These are phyloP conservation scores for Trametes pubescens DNA, from an alignment of 1,284 basidiomycete species.

Conservation along the genomic window DNA sequence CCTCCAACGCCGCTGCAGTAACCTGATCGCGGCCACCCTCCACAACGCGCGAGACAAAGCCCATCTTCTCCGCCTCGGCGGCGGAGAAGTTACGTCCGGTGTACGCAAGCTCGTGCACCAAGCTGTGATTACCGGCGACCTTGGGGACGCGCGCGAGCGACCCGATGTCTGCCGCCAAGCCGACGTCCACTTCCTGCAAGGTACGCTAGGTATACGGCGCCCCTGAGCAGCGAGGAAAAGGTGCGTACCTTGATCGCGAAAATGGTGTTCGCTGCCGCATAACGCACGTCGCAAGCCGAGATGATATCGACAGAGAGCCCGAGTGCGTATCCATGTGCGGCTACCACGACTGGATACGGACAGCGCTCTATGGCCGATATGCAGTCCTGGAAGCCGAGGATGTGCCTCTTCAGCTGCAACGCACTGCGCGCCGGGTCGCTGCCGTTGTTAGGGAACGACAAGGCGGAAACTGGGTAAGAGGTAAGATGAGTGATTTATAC, in stretches of 20 bases:
- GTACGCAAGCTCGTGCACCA: slow-evolving; percentile 83
- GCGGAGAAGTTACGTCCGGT: slow-evolving; percentile 80
- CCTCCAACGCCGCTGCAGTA: slow-evolving; percentile 65
- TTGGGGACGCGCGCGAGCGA: slow-evolving; percentile 89
- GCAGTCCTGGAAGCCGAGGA: slow-evolving; percentile 78
- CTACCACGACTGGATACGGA: slow-evolving; percentile 86
- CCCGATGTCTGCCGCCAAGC: slow-evolving; percentile 91
- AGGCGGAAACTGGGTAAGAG: slow-evolving; percentile 38
- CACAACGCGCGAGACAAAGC: slow-evolving; percentile 82
- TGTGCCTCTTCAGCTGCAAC: slow-evolving; percentile 54
- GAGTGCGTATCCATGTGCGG: slow-evolving; percentile 79
- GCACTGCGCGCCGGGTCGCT: slow-evolving; percentile 58
- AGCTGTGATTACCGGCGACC: slow-evolving; percentile 80
- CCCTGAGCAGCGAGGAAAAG: background rate
- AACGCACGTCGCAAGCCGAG: slow-evolving; percentile 84
- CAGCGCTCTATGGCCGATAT: slow-evolving; percentile 78
- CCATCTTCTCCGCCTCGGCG: slow-evolving; percentile 75
- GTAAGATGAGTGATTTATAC: background rate
- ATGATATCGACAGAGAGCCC: slow-evolving; percentile 86
- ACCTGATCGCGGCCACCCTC: slow-evolving; percentile 70
- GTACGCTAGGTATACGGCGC: background rate
- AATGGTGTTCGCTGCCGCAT: slow-evolving; percentile 65
- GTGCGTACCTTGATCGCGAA: slow-evolving; percentile 81
- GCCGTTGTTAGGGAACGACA: slow-evolving; percentile 47
- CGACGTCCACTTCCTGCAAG: slow-evolving; percentile 87